Conservation (phyloP, 2,329 filamentous ascomycete genomes). For the Ophiosphaerella korrae region DNA sequence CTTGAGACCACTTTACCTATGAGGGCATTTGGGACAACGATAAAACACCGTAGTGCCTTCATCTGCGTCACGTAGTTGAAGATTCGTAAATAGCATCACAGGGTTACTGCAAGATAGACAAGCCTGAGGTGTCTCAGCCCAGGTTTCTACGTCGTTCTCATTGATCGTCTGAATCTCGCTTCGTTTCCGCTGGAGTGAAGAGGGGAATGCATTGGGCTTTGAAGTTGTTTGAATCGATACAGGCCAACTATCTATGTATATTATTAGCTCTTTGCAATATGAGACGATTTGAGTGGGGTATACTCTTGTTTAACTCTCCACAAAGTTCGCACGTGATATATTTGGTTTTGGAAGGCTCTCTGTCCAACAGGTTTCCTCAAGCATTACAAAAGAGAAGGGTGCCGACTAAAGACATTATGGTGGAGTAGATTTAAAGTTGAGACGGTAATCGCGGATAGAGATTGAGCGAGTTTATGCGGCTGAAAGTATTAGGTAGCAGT, state of each 20-base stretch:
- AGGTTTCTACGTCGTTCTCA: background rate
- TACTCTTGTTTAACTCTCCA: constrained; percentile 1
- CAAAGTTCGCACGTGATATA: background rate
- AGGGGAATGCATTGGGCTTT: constrained; percentile 2
- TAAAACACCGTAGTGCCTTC: constrained; percentile 2
- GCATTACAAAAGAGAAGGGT: constrained; percentile 3
- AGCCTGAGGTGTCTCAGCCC: background rate
- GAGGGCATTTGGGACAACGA: background rate
- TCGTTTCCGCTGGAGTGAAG: background rate
- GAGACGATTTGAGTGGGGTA: background rate
- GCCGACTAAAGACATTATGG: constrained; percentile 4
- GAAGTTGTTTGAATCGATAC: constrained; percentile 2
- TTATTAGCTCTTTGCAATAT: background rate
- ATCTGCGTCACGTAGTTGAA: constrained; percentile 1
- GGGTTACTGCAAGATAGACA: background rate
- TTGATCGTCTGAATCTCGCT: background rate
- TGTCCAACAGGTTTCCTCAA: constrained; percentile 1
- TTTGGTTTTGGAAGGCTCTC: background rate
- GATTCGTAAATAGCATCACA: background rate
- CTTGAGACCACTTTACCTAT: background rate
- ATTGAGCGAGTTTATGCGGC: no score
- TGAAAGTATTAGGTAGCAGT: no score
- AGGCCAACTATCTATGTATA: constrained; percentile 1
- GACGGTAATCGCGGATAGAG: no score
- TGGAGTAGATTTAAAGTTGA: background rate